Evolutionary conservation across 2,329 filamentous ascomycete genomes (phyloP), one percentile per base, ranked within the genome.

Genomic region (Colletotrichum shisoi): DNA sequence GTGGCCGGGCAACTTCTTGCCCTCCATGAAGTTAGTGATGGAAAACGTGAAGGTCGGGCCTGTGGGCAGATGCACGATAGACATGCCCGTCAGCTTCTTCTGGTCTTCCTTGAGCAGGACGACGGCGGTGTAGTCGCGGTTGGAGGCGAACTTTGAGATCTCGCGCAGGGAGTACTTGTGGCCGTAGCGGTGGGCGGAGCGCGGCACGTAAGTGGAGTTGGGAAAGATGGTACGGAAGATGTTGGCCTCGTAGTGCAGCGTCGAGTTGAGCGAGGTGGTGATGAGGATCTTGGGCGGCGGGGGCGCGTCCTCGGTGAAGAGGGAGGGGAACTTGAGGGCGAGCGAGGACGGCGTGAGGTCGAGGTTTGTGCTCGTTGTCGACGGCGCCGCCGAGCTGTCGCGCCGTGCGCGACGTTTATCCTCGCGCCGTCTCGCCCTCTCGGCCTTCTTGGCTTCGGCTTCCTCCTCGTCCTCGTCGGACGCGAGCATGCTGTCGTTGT

Each of bases 1-100:
- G 76, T 99, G 94, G 1, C 94, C 94, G 0, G 93, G 93, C 15
- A 99, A 84, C 71, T 91, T 92, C 76, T 91, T 92, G 57, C 92
- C 92, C 72, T 96, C 92, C 42, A 96, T 84, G 90, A 93, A 99
- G 75, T 95, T 96, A 70, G 89, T 90, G 70, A 97, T 91, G 63
- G 85, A 89, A 80, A 98, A 98, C 76, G 97, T 94, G 76, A 97
- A 95, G 53, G 94, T 96, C 1, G 95, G 94, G 0, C 95, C 94
- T 0, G 84, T 76, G 0, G 95, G 93, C 1, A 98, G 83, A 75
- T 96, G 91, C 4, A 96, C 88, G 17, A 98, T 86, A 37, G 93
- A 93, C 31, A 98, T 79, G 0, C 92, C 93, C 15, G 89, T 89
- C 0, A 93, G 91, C 73, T 86, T 88, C 81, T 99, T 99, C 71